These are phyloP conservation scores for Castanea crenata DNA, from an alignment of 306 rosid species.

Conservation along the genomic window DNA sequence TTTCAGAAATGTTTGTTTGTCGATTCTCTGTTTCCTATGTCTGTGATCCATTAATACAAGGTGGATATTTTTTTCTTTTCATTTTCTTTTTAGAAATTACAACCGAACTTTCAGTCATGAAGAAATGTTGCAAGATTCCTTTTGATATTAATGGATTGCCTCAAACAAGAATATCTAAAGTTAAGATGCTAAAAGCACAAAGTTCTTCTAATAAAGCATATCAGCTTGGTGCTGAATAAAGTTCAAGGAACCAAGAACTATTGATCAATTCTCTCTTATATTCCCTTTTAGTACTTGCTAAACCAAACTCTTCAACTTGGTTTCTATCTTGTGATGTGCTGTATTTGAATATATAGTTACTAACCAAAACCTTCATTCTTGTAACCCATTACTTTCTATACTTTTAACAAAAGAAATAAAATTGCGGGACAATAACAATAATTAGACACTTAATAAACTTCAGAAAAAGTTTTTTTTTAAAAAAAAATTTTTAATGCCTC, in stretches of 20 bases:
- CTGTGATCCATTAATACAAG: background rate
- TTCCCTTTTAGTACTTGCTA: too few relatives aligned
- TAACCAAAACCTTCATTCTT: background rate
- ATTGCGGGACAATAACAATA: too few relatives aligned
- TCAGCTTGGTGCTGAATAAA: slow-evolving; percentile 3
- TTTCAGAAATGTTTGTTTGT: background rate
- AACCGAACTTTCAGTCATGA: background rate
- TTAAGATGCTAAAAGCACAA: too few relatives aligned
- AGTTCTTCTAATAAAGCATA: background rate
- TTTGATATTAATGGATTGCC: background rate
- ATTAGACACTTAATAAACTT: too few relatives aligned
- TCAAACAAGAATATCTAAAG: background rate
- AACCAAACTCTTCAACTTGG: too few relatives aligned
- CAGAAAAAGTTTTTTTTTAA: too few relatives aligned
- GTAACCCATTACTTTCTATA: background rate
- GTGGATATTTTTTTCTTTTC: background rate
- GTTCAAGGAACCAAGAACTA: background rate
- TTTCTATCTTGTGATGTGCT: background rate
- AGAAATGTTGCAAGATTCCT: slow-evolving; percentile 13
- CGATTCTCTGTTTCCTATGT: background rate
- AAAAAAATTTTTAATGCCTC: too few relatives aligned
- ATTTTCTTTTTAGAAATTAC: background rate
- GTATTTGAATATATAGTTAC: background rate
- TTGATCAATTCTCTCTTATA: too few relatives aligned
- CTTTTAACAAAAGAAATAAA: background rate